phyloP scores from a whole-genome alignment of 371 early-diverging fungal species.

The Smittium mucronatum region DNA sequence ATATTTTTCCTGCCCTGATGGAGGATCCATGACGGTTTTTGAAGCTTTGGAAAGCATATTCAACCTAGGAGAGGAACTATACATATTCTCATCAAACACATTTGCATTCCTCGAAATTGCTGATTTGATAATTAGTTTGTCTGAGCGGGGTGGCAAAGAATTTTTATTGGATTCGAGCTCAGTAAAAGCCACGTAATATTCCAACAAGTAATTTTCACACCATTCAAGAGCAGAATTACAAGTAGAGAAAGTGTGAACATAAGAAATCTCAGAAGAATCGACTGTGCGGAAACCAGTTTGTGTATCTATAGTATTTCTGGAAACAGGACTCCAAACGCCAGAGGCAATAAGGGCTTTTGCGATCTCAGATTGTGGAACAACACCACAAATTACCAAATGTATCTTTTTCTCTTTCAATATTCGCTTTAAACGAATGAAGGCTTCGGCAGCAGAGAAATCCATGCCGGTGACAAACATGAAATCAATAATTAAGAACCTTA shows the following conservation, averaged over 20 bases:
- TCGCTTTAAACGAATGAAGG: constrained; percentile 76
- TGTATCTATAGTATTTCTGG: not conserved
- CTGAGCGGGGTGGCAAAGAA: constrained; percentile 13
- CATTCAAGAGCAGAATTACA: constrained; percentile 84
- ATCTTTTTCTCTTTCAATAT: constrained; percentile 51
- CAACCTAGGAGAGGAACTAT: constrained; percentile 7
- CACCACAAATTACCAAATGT: constrained; percentile 75
- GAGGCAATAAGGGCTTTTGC: constrained; percentile 56
- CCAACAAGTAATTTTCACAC: constrained; percentile 80
- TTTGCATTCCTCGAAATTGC: not conserved
- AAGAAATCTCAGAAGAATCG: constrained; percentile 15
- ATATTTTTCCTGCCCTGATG: not conserved
- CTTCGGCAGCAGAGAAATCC: constrained; percentile 91
- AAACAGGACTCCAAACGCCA: constrained; percentile 50
- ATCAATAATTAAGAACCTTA: constrained; percentile 77
- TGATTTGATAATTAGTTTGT: constrained; percentile 14
- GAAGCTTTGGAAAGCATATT: constrained; percentile 12
- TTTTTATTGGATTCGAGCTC: constrained; percentile 13
- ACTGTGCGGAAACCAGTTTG: not conserved
- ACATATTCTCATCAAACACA: not conserved
- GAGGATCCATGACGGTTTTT: not conserved
- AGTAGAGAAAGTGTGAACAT: constrained; percentile 58
- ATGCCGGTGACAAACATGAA: constrained; percentile 75
- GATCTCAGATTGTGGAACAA: constrained; percentile 47
- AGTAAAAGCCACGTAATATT: constrained; percentile 40